Evolutionary conservation across 2,329 filamentous ascomycete species (phyloP), one percentile per base, ranked within the genome.

Genomic region (Colletotrichum australisinense): DNA sequence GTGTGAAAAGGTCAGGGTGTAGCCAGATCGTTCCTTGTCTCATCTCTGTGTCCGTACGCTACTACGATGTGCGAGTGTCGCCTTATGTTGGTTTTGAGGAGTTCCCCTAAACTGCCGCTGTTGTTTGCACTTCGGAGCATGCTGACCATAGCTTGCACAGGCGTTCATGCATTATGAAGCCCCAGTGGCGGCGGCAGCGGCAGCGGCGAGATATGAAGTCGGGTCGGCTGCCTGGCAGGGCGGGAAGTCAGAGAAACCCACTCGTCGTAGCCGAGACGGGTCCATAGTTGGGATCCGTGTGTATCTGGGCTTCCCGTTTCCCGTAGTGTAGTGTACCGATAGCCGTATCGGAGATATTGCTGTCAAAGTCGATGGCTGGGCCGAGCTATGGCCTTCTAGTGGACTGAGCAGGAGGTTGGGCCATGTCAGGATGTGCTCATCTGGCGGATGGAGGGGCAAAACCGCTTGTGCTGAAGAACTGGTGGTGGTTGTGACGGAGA

Each of bases 381-480:
- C 53, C 59, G 30, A 53, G 65, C 69, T 63, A 56, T 30, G 65
- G 53, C 38, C 55, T 19, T 56, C 12, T 14, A 55, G 56, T 53
- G 56, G 63, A 35, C 68, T 60, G 53, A 49, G 53, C 52, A 32
- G 52, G 24, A 30, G 62, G 30, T 63, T 66, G 55, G 57, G 28
- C 49, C 30, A 42, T 19, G 12, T 69, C 32, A 26, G 22, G 19
- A 35, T 42, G 59, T 63, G 49, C 46, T 58, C 60, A 49, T n/a
- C 16, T 49, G 42, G 19, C 19, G 16, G 16, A 49, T 49, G 42
- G 42, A 49, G 42, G 42, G 42, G 42, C 42, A 49, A 49, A 22
- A 63, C 49, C 32, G 30, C 42, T 56, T 24, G 65, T 58, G 65
- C 57, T 73, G 70, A 73, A 73, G 70, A 73, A 73, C 70, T 73